Evolutionary conservation across 306 rosid species (phyloP).

Genomic region (Acacia melanoxylon): DNA sequence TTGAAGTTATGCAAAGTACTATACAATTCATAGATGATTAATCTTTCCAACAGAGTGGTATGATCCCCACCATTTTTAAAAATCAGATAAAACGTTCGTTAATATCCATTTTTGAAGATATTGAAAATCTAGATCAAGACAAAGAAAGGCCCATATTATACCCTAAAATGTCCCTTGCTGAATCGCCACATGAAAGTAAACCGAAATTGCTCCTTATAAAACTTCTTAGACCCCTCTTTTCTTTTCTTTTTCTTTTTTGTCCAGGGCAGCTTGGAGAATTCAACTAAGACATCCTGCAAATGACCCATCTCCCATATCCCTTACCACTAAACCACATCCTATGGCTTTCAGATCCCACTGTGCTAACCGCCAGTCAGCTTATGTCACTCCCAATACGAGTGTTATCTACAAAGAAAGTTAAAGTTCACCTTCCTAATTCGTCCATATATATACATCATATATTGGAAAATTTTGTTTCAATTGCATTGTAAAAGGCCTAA

Average conservation of each 20-base stretch:
- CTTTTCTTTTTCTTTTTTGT: neutral
- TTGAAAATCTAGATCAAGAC: neutral
- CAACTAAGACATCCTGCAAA: neutral
- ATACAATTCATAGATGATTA: neutral
- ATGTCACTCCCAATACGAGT: neutral
- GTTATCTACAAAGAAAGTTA: neutral
- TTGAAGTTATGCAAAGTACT: neutral
- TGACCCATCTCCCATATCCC: neutral
- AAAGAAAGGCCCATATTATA: neutral
- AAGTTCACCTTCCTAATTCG: neutral
- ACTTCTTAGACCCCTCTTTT: neutral
- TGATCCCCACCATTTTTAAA: neutral
- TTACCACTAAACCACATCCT: neutral
- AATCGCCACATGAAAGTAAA: neutral
- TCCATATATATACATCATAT: neutral
- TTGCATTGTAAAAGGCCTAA: neutral
- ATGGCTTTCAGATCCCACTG: neutral
- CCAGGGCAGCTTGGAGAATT: neutral
- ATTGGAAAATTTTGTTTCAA: neutral
- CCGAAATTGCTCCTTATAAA: neutral
- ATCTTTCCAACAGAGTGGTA: neutral
- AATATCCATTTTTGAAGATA: constrained; percentile 5
- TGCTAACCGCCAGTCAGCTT: neutral
- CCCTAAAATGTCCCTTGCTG: neutral
- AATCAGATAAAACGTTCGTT: neutral